Conservation (phyloP, 805 yeast genomes). For the Ogataea pilisensis region DNA sequence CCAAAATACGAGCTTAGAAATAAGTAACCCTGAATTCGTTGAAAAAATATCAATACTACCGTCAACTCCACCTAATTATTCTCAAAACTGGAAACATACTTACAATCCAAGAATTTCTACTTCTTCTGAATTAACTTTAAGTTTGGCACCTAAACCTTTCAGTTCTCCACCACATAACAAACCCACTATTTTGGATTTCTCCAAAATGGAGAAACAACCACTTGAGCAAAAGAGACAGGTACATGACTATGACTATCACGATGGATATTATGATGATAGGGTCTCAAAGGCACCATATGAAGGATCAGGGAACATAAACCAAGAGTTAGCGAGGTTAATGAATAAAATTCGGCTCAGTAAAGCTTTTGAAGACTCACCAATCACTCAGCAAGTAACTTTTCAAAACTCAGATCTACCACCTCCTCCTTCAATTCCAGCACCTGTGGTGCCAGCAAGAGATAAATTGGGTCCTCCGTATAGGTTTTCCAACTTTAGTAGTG, state of each 20-base stretch:
- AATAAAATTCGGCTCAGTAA: slow-evolving; percentile 5
- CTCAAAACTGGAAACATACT: neutral
- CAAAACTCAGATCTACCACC: neutral
- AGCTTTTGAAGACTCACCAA: neutral
- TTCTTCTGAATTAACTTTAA: neutral
- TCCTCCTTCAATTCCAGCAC: neutral
- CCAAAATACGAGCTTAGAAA: neutral
- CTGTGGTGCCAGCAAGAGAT: neutral
- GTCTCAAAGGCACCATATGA: slow-evolving; percentile 6
- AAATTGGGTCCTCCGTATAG: neutral
- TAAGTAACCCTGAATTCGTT: neutral
- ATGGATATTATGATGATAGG: neutral
- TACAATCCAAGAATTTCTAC: neutral
- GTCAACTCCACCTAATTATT: neutral
- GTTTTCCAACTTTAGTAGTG: neutral
- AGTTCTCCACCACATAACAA: neutral
- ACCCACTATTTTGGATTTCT: neutral
- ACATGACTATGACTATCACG: neutral
- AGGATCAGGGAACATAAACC: slow-evolving; percentile 19
- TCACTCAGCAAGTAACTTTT: neutral
- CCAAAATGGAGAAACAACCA: neutral
- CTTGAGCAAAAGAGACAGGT: neutral
- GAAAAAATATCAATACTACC: neutral
- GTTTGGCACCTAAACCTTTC: neutral
- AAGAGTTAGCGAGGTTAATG: slow-evolving; percentile 12